A percentile compares a stretch with the other conserved stretches of the same genome.
phyloP scores from a whole-genome alignment of 148 eudicot species.

The Camellia lanceoleosa region DNA sequence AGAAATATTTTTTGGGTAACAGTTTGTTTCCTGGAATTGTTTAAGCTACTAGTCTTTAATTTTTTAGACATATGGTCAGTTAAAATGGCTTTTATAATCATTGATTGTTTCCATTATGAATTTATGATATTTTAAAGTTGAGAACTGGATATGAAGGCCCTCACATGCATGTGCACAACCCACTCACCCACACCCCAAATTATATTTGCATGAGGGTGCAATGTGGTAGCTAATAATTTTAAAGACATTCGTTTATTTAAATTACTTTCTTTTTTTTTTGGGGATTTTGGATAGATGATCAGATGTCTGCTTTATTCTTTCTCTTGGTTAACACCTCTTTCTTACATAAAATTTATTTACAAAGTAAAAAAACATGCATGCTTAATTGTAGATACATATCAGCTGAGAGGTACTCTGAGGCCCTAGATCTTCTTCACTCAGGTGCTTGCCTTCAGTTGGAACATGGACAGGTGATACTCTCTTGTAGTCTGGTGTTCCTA shows the following conservation, averaged over 20 bases:
- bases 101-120: background rate
- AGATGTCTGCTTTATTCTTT: background rate
- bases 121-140: background rate
- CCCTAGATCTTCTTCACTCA: constrained; percentile 69
- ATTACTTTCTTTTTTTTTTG: background rate
- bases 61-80: too few relatives aligned
- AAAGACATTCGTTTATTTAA: too few relatives aligned
- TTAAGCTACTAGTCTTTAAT: too few relatives aligned
- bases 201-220: too few relatives aligned
- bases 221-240: background rate
- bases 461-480: constrained; percentile 59
- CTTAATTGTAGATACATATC: constrained; percentile 59
- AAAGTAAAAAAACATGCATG: background rate
- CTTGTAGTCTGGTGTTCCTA: background rate
- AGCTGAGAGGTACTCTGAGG: constrained; percentile 74
- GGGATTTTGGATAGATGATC: background rate
- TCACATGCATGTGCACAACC: too few relatives aligned
- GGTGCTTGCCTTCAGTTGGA: constrained; percentile 93
- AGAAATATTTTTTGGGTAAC: background rate
- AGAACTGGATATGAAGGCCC: background rate
- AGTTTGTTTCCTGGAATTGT: background rate
- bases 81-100: background rate
- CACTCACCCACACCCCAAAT: too few relatives aligned
- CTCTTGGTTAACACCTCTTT: background rate
- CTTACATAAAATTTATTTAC: background rate